phyloP scores from a whole-genome alignment of 2,329 filamentous ascomycete genomes.

The Sphaceloma murrayae region DNA sequence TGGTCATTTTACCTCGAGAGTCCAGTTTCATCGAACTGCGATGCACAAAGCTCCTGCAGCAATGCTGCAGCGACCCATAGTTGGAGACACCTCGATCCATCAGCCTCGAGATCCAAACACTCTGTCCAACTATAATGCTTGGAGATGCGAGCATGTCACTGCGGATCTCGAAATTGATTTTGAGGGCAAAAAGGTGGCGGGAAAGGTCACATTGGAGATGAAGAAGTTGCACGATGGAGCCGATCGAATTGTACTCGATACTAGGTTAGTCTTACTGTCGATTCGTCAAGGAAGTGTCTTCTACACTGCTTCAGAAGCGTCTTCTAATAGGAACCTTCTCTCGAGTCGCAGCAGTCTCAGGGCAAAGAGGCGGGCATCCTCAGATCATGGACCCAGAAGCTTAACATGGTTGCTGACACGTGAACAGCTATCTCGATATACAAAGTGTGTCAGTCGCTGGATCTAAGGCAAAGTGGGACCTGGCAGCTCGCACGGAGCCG shows the following conservation, averaged over 20 bases:
- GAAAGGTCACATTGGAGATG: constrained; percentile 65
- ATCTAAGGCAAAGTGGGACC: constrained; percentile 54
- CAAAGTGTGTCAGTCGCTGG: constrained; percentile 61
- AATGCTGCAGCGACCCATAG: constrained; percentile 17
- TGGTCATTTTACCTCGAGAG: no score
- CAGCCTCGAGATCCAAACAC: constrained; percentile 65
- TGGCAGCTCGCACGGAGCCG: constrained; percentile 61
- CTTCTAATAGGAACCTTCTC: no score
- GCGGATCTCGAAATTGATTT: constrained; percentile 80
- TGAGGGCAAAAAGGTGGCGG: constrained; percentile 63
- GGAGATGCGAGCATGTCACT: constrained; percentile 73
- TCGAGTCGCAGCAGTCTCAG: no score
- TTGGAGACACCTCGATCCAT: constrained; percentile 24
- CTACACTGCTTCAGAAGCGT: no score
- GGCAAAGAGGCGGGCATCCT: no score
- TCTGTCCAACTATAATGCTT: constrained; percentile 81
- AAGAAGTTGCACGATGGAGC: constrained; percentile 65
- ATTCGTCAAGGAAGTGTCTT: background rate
- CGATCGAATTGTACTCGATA: constrained; percentile 73
- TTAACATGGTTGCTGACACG: background rate
- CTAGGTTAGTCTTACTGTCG: constrained; percentile 39
- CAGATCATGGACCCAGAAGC: no score
- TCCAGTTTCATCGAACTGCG: background rate
- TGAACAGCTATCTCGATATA: constrained; percentile 57
- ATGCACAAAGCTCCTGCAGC: constrained; percentile 21